Base-by-base conservation (phyloP, 2,329 filamentous ascomycete genomes). In the Daldinia sp. region DNA sequence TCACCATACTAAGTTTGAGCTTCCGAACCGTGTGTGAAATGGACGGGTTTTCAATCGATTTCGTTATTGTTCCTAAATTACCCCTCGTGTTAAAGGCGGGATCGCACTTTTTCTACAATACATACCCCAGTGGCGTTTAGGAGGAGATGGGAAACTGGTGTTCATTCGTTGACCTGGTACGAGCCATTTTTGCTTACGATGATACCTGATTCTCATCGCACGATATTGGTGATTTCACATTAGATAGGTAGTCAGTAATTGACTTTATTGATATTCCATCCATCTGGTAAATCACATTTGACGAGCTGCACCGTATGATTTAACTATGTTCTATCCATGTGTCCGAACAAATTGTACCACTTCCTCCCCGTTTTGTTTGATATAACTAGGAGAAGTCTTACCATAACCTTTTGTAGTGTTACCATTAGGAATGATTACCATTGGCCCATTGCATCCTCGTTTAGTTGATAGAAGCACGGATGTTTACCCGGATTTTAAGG, bases 1-100 rank as follows among this genome's bases (percentile, higher is more conserved):
- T 86, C 87, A 39, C 85, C 87, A 12, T 90, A 86, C 74, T 90
- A 78, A 78, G 51, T 15, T 15, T 30, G 6, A 33, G 6, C 20
- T 55, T 13, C 15, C 26, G 37, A 5, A 5, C n/a, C 9, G 30
- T n/a, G 33, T 44, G 28, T 39, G 28, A 42, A 20, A 30, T 28
- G 23, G 23, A 44, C 23, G 35, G 28, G 51, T 60, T 50, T 18
- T 12, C 48, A 51, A 37, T 59, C 46, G 26, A 39, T 9, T 44
- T 61, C 26, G 35, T 60, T 60, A 35, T 62, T 65, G 2, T 53
- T 60, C 7, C 28, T 67, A 46, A 61, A 26, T 63, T 35, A 48
- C 37, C 37, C 51, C 26, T 60, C 64, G 61, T 65, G 39, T 58
- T 56, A 53, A 56, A 51, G 51, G 63, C 51, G n/a, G 62, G 20